Conservation (phyloP, 2,329 filamentous ascomycete species). For the Alternaria sp. region DNA sequence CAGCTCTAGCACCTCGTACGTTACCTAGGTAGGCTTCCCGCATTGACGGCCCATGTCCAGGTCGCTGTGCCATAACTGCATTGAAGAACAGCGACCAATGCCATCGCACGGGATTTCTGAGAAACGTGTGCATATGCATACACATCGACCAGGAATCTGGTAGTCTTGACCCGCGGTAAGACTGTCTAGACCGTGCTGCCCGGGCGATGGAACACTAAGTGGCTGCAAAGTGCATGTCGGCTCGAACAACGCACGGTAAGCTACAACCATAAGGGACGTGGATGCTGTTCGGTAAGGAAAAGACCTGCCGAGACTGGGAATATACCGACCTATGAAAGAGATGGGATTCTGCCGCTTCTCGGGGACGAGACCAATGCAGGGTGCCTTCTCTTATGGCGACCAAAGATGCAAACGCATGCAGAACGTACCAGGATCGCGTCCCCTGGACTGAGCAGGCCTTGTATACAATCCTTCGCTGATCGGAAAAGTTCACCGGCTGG, state of each 20-base stretch:
- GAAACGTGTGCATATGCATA: conserved; percentile 15
- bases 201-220: conserved; percentile 12
- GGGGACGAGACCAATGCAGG: not conserved
- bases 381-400: not conserved
- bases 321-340: not conserved
- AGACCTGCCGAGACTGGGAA: not conserved
- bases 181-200: conserved; percentile 16
- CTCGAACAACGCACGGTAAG: conserved; percentile 1
- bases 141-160: conserved; percentile 28
- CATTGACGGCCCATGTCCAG: not conserved
- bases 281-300: conserved; percentile 1
- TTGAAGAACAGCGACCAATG: conserved; percentile 5
- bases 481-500: conserved; percentile 1
- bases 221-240: conserved; percentile 15
- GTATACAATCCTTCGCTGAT: conserved; percentile 1
- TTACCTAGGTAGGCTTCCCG: not conserved
- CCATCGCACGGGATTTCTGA: conserved; percentile 12
- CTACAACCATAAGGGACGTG: not conserved
- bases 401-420: not conserved
- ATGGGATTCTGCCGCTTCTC: not conserved
- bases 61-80: not conserved
- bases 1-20: not conserved
- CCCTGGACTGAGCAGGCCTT: not conserved
- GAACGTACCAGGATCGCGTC: not conserved
- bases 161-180: conserved; percentile 1